Conservation (phyloP, 371 early-diverging fungal species). For the Mucor velutinosus region DNA sequence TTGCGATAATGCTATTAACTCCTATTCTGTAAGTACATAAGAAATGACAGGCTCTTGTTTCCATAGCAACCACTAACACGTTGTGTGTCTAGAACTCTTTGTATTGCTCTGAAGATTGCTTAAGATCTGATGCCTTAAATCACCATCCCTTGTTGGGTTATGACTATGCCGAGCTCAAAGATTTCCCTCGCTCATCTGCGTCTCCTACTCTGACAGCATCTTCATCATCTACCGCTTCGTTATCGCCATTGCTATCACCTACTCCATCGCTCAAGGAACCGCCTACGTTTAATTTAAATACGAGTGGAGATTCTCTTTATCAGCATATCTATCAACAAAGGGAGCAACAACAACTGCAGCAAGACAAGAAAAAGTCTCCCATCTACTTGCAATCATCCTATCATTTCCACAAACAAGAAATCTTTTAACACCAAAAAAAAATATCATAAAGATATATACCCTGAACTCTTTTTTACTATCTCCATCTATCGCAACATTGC, state of each 20-base stretch:
- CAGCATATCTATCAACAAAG: conserved; percentile 22
- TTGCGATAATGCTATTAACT: conserved; percentile 29
- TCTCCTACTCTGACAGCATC: conserved; percentile 9
- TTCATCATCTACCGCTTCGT: conserved; percentile 11
- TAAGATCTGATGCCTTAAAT: conserved; percentile 27
- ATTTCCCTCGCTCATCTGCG: conserved; percentile 33
- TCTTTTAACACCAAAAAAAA: not conserved
- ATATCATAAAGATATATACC: conserved; percentile 9
- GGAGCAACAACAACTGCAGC: not conserved
- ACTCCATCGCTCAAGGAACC: conserved; percentile 20
- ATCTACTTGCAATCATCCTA: not conserved
- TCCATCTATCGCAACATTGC: not conserved
- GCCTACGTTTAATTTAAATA: conserved; percentile 28
- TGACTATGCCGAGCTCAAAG: conserved; percentile 33
- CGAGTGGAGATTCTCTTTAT: conserved; percentile 7
- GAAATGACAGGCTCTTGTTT: not conserved
- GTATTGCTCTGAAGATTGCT: conserved; percentile 37
- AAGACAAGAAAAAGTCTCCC: not conserved
- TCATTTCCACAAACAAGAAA: not conserved
- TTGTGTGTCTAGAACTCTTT: conserved; percentile 23
- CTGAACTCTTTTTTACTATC: not conserved
- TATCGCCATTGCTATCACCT: conserved; percentile 25
- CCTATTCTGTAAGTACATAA: conserved; percentile 22
- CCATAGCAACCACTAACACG: not conserved
- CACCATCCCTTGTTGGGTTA: conserved; percentile 39